Evolutionary conservation across 805 yeast species (phyloP), one percentile per base, ranked within the genome.

Genomic region (Wickerhamiella dianesei): DNA sequence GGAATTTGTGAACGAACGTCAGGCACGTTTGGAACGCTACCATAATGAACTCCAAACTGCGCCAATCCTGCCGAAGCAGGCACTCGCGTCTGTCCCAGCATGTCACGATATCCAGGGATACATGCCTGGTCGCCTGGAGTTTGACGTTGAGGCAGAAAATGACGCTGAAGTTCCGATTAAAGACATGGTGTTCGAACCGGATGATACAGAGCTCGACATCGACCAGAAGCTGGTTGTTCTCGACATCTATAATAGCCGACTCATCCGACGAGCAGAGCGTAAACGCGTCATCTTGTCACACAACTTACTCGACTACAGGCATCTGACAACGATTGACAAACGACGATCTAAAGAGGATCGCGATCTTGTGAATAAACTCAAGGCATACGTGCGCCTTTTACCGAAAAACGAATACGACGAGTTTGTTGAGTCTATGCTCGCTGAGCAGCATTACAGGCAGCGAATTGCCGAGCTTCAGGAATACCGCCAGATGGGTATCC

Each of bases 121-220:
- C 62, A 92, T 92, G 99, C 99, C 99, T 37, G 99, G 97, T 40
- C 77, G 99, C 59, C 69, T 92, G 51, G 99, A 92, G 63, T 92
- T 92, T 63, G 99, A 92, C 58, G 85, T 81, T 49, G 99, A 92
- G 62, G 87, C 83, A 37, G 98, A 92, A 61, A 92, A 92, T 58
- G 99, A 92, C 47, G 97, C 98, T 0, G 99, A 92, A 64, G 72
- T 81, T 47, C 80, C 92, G 0, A 85, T 92, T 17, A 92, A 92
- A 60, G 98, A 92, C 61, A 85, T 92, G 94, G 75, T 81, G 1
- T 92, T 94, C 59, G 97, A 92, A 57, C 84, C 89, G 0, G 97
- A 89, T 53, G 99, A 92, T 58, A 78, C 79, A 46, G 77, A 81
- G 19, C 79, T 80, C 39, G 98, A 92, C 61, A 82, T 89, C 41